Conservation (phyloP, 768 basidiomycete genomes). For the Boletus pseudo-olivaceus region DNA sequence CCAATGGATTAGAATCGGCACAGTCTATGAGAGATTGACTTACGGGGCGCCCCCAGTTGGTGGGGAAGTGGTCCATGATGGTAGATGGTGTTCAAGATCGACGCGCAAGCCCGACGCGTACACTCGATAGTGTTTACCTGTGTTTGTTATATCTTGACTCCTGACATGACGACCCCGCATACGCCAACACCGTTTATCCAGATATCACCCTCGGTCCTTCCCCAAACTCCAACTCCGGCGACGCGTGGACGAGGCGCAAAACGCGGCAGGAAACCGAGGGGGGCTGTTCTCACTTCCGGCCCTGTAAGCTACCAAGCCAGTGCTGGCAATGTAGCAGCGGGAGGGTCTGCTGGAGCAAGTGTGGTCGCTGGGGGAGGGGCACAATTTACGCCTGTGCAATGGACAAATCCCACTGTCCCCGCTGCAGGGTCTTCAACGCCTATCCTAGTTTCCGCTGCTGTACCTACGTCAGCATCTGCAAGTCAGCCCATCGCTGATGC, state of each 20-base stretch:
- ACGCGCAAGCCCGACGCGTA: conserved; percentile 26
- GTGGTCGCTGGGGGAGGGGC: neutral
- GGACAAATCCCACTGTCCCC: conserved; percentile 28
- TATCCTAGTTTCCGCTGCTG: conserved; percentile 1
- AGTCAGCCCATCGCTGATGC: conserved; percentile 10
- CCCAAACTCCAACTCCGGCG: conserved; percentile 21
- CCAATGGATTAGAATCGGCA: neutral
- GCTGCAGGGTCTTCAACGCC: conserved; percentile 11
- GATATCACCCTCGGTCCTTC: conserved; percentile 13
- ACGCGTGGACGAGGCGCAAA: conserved; percentile 27
- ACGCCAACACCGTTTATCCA: conserved; percentile 25
- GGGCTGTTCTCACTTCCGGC: conserved; percentile 7
- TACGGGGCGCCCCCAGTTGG: conserved; percentile 80
- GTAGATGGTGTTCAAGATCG: conserved; percentile 2
- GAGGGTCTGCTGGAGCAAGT: neutral
- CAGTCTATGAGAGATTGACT: conserved; percentile 19
- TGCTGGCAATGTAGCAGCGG: neutral
- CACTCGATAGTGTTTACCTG: conserved; percentile 13
- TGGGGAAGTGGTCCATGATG: conserved; percentile 79
- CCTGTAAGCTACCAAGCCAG: conserved; percentile 11
- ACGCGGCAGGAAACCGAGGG: conserved; percentile 25
- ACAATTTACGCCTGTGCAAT: conserved; percentile 39
- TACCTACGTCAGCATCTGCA: neutral
- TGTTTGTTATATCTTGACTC: conserved; percentile 9
- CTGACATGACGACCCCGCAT: conserved; percentile 25